These are phyloP conservation scores for Thielaviopsis cerberus DNA, from an alignment of 2,329 filamentous ascomycete species.

Conservation along the genomic window DNA sequence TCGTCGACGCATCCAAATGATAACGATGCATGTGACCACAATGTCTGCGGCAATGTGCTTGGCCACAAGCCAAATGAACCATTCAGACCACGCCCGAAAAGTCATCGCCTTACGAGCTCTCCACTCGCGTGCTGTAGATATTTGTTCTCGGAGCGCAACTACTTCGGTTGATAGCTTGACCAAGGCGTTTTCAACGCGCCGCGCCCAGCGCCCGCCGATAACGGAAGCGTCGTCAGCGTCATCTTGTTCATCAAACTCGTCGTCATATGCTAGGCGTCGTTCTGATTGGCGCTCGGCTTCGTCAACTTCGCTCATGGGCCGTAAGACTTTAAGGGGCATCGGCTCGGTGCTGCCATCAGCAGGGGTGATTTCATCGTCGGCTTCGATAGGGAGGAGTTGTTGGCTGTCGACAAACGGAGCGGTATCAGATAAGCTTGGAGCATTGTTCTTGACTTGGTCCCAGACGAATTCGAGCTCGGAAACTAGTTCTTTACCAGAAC, in stretches of 20 bases:
- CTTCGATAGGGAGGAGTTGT: conserved; percentile 11
- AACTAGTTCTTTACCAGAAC: conserved; percentile 72
- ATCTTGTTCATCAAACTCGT: conserved; percentile 26
- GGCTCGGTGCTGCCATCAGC: conserved; percentile 30
- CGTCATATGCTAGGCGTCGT: conserved; percentile 25
- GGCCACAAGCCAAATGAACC: conserved; percentile 47
- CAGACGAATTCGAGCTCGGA: conserved; percentile 96
- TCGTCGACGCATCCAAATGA: conserved; percentile 54
- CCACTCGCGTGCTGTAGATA: conserved; percentile 58
- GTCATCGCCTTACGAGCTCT: conserved; percentile 45
- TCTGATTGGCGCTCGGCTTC: conserved; percentile 41
- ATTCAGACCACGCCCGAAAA: conserved; percentile 50
- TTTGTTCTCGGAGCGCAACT: conserved; percentile 77
- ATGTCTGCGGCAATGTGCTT: conserved; percentile 62
- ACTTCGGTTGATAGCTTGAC: conserved; percentile 84
- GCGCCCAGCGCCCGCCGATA: conserved; percentile 40
- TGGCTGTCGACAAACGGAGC: conserved; percentile 29
- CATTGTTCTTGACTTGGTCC: conserved; percentile 89
- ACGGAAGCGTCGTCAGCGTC: conserved; percentile 7
- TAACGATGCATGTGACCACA: conserved; percentile 42
- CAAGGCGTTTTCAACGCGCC: conserved; percentile 65
- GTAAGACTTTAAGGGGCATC: conserved; percentile 49
- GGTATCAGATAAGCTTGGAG: conserved; percentile 42
- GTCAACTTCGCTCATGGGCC: conserved; percentile 71
- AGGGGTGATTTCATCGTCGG: conserved; percentile 27